Conservation (phyloP, 192 early-diverging fungal genomes). For the Physocladia obscura region DNA sequence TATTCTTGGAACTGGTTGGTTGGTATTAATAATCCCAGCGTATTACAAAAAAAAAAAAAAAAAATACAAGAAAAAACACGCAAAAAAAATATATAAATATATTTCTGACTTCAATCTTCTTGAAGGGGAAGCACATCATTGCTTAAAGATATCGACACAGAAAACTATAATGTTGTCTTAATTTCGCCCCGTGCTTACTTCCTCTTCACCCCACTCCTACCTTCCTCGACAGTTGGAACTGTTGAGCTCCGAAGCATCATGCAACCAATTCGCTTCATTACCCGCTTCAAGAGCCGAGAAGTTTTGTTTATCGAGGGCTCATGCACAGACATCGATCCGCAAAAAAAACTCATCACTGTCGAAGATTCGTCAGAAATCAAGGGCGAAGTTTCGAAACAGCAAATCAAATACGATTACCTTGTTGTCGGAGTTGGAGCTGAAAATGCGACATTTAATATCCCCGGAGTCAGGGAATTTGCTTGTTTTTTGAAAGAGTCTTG, state of each 20-base stretch:
- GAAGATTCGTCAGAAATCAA: constrained; percentile 72
- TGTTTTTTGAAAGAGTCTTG: constrained; percentile 74
- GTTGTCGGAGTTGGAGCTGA: constrained; percentile 76
- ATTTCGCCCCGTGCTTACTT: constrained; percentile 88
- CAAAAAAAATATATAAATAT: too few species aligned
- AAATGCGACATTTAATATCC: constrained; percentile 79
- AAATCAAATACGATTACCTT: constrained; percentile 73
- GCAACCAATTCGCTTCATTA: constrained; percentile 83
- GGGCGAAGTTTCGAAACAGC: constrained; percentile 53
- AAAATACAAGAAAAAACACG: too few species aligned
- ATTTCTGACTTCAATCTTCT: constrained; percentile 36
- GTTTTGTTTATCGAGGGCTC: constrained; percentile 87
- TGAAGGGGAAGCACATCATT: constrained; percentile 57
- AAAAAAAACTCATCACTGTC: constrained; percentile 75
- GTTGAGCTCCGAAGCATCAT: constrained; percentile 84
- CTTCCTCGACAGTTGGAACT: constrained; percentile 79
- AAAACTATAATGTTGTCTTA: constrained; percentile 74
- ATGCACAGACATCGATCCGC: constrained; percentile 85
- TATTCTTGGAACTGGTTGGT: constrained; percentile 49
- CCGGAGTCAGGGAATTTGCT: constrained; percentile 70
- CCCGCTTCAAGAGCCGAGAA: constrained; percentile 80
- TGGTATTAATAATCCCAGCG: background rate
- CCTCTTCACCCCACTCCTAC: constrained; percentile 60
- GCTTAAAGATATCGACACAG: constrained; percentile 73
- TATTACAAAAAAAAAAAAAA: too few species aligned